phyloP scores from a whole-genome alignment of 75 land plant genomes.

The Ceratopteris richardii region DNA sequence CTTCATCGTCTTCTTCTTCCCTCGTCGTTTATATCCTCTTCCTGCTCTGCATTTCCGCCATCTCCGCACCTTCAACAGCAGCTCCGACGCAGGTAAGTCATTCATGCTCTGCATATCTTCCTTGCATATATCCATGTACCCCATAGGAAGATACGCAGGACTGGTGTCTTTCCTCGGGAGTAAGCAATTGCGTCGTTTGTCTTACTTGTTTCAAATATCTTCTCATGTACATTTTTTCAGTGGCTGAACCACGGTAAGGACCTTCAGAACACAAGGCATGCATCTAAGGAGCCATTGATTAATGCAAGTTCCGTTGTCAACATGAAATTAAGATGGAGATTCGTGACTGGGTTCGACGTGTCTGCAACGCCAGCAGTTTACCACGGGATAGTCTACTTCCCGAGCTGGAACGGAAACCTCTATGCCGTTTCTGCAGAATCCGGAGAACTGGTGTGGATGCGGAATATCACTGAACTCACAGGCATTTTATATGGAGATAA shows the following conservation, averaged over 20 bases:
- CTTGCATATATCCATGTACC: no score
- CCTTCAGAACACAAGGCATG: conserved; percentile 24
- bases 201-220: no score
- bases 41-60: no score
- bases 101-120: no score
- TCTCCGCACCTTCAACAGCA: no score
- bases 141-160: no score
- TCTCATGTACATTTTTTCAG: background rate
- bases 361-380: conserved; percentile 31
- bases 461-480: conserved; percentile 17
- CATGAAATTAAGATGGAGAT: conserved; percentile 24
- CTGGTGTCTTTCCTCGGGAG: no score
- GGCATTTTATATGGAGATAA: no score
- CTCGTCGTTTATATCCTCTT: no score
- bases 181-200: no score
- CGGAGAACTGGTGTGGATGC: conserved; percentile 28
- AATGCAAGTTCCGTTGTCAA: conserved; percentile 14
- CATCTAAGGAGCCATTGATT: conserved; percentile 11
- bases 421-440: conserved; percentile 17
- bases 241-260: conserved; percentile 43
- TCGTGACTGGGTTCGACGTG: conserved; percentile 9
- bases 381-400: conserved; percentile 25
- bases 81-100: no score
- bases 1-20: no score
- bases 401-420: conserved; percentile 33